Conservation (phyloP, 768 basidiomycete genomes). For the Infundibulicybe gibba region DNA sequence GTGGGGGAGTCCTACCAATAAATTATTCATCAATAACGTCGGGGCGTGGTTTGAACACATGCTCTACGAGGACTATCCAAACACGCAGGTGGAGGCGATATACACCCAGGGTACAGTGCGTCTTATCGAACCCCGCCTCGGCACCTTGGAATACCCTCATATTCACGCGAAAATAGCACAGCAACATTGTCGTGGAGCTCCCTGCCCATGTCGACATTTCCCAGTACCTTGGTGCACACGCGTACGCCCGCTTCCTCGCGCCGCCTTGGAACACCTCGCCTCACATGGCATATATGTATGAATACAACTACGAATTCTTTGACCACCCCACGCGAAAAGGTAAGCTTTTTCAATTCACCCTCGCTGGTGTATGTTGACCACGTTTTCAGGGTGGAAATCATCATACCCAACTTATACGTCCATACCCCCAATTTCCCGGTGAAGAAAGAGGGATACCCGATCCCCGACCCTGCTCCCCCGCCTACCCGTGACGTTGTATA, state of each 20-base stretch:
- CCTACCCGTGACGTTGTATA: too few species aligned
- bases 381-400: not conserved
- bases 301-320: conserved; percentile 22
- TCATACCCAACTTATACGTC: conserved; percentile 9
- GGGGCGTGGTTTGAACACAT: conserved; percentile 32
- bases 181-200: conserved; percentile 27
- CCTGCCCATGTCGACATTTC: conserved; percentile 20
- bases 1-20: conserved; percentile 18
- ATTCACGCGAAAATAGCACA: conserved; percentile 12
- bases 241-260: conserved; percentile 14
- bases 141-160: not conserved
- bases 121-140: not conserved
- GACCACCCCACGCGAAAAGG: conserved; percentile 20
- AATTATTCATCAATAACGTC: conserved; percentile 21
- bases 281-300: conserved; percentile 23
- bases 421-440: not conserved
- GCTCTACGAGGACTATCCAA: conserved; percentile 24
- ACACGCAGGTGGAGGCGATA: conserved; percentile 17
- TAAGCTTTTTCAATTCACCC: conserved; percentile 1
- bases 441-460: too few species aligned
- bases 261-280: conserved; percentile 3
- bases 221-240: conserved; percentile 22
- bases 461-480: too few species aligned
- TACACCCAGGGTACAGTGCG: conserved; percentile 28
- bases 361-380: not conserved